These are phyloP conservation scores for Fusarium redolens DNA, from an alignment of 2,329 filamentous ascomycete species.

Conservation along the genomic window DNA sequence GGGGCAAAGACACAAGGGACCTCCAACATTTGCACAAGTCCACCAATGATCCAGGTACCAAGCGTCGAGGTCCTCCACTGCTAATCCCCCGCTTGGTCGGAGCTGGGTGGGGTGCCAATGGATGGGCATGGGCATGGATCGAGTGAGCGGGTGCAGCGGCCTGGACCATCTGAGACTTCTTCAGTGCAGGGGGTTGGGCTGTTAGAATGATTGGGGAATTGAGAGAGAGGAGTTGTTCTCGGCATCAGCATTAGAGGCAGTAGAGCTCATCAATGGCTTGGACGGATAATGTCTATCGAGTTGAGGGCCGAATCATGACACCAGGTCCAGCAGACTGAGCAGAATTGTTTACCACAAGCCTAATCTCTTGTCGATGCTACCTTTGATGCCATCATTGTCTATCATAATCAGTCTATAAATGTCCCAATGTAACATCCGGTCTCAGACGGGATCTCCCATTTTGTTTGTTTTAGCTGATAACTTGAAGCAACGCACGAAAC, in stretches of 20 bases:
- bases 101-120: constrained; percentile 16
- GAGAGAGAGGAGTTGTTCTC: not conserved
- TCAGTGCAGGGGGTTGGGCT: constrained; percentile 1
- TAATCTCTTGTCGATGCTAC: not conserved
- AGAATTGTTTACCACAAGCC: not conserved
- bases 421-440: not conserved
- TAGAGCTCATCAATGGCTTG: constrained; percentile 7
- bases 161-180: constrained; percentile 36
- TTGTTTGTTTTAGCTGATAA: constrained; percentile 5
- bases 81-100: constrained; percentile 33
- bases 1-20: constrained; percentile 24
- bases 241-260: not conserved
- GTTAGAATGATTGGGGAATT: constrained; percentile 13
- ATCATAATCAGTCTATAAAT: constrained; percentile 8
- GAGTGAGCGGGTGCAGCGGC: constrained; percentile 28
- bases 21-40: constrained; percentile 34
- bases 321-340: not conserved
- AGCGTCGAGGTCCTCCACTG: constrained; percentile 17
- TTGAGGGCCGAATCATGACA: constrained; percentile 13
- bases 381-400: constrained; percentile 6
- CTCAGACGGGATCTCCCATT: constrained; percentile 7
- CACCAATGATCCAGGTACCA: constrained; percentile 40
- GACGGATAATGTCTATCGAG: not conserved
- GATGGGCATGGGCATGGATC: not conserved
- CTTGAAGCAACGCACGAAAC: constrained; percentile 16